Conservation (phyloP, 768 basidiomycete genomes). For the Macrolepiota albuminosa region DNA sequence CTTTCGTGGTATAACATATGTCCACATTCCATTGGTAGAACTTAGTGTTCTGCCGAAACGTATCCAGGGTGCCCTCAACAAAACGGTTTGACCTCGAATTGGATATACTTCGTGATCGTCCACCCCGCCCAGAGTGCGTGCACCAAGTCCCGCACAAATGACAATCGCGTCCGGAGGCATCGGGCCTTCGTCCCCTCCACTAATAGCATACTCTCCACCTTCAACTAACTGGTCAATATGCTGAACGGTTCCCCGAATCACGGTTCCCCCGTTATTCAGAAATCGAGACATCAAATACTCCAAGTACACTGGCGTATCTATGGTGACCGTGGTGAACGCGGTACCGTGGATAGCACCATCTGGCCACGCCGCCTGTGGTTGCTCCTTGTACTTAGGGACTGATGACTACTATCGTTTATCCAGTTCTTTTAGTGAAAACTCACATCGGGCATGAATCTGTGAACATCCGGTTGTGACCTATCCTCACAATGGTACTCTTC, state of each 20-base stretch:
- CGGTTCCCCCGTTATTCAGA: constrained; percentile 47
- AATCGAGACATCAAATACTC: constrained; percentile 61
- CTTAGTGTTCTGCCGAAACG: constrained; percentile 45
- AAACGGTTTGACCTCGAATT: constrained; percentile 73
- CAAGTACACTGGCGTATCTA: constrained; percentile 60
- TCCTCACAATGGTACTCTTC: constrained; percentile 51
- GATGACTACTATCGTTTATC: neutral
- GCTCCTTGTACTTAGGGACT: constrained; percentile 20
- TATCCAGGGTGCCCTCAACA: constrained; percentile 61
- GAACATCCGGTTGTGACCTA: constrained; percentile 29
- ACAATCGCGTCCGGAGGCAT: constrained; percentile 47
- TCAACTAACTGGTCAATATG: constrained; percentile 61
- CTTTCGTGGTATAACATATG: constrained; percentile 56
- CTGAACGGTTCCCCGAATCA: constrained; percentile 49
- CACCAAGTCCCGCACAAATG: constrained; percentile 66
- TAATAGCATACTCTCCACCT: constrained; percentile 37
- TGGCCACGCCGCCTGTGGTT: constrained; percentile 31
- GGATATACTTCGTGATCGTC: constrained; percentile 69
- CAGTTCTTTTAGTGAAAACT: constrained; percentile 12
- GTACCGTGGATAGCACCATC: constrained; percentile 35
- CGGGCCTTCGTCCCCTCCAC: constrained; percentile 13
- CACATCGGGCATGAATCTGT: constrained; percentile 51
- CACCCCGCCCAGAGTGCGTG: constrained; percentile 66
- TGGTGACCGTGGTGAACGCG: constrained; percentile 55
- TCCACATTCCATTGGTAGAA: constrained; percentile 36